These are phyloP conservation scores for Fomitopsis pulvina DNA, from an alignment of 768 basidiomycete genomes.

Conservation along the genomic window DNA sequence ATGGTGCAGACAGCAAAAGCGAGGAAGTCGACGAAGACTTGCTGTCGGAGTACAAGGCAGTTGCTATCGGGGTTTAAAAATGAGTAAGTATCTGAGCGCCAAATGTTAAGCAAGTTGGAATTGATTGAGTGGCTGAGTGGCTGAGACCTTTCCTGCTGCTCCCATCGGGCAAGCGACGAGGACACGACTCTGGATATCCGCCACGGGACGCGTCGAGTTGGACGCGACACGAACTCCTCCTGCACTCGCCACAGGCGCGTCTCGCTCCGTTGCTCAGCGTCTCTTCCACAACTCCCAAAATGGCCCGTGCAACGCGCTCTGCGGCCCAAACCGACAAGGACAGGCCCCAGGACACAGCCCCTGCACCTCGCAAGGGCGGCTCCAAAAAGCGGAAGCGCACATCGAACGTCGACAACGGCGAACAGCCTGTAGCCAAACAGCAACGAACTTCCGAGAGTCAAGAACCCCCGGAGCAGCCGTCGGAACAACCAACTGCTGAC, in stretches of 20 bases:
- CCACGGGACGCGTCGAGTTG: constrained; percentile 21
- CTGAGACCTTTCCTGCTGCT: not conserved
- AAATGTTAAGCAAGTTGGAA: constrained; percentile 1
- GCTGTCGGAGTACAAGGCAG: constrained; percentile 1
- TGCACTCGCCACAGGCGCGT: constrained; percentile 29
- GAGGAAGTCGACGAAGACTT: constrained; percentile 1
- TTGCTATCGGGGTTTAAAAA: constrained; percentile 24
- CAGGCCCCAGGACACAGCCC: constrained; percentile 19
- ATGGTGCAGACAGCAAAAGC: constrained; percentile 16
- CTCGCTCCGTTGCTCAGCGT: constrained; percentile 14
- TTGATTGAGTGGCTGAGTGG: not conserved
- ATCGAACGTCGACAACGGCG: constrained; percentile 37
- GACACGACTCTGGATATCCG: constrained; percentile 16
- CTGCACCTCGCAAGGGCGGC: constrained; percentile 23
- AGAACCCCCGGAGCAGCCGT: constrained; percentile 16
- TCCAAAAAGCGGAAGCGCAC: constrained; percentile 67
- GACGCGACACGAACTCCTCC: constrained; percentile 17
- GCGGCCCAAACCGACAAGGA: constrained; percentile 38
- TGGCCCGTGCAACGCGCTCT: constrained; percentile 79
- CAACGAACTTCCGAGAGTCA: constrained; percentile 31
- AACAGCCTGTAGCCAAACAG: constrained; percentile 45
- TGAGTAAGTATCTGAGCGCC: not conserved
- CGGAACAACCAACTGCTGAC: constrained; percentile 11
- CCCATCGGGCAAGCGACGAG: constrained; percentile 10
- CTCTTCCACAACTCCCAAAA: constrained; percentile 21